These are phyloP conservation scores for Pulveroboletus ravenelii DNA, from an alignment of 768 basidiomycete genomes.

Conservation along the genomic window DNA sequence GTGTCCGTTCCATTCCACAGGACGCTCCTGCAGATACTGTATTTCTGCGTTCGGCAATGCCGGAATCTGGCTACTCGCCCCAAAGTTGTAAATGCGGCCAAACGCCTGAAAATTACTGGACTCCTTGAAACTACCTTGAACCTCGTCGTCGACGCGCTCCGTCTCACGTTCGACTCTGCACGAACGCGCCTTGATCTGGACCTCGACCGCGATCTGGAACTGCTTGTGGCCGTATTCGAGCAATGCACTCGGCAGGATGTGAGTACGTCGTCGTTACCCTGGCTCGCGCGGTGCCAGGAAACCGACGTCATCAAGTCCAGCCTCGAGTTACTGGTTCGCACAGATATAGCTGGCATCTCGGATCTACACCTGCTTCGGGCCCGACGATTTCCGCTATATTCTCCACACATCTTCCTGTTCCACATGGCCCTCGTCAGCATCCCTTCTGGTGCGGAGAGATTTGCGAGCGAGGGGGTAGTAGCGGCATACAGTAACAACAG, in stretches of 20 bases:
- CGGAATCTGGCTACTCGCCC: slow-evolving; percentile 45
- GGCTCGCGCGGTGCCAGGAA: slow-evolving; percentile 80
- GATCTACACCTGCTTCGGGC: slow-evolving; percentile 59
- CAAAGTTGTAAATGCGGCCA: slow-evolving; percentile 53
- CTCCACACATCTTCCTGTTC: slow-evolving; percentile 76
- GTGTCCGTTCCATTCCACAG: slow-evolving; percentile 71
- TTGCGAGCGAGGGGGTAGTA: slow-evolving; percentile 79
- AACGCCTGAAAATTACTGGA: slow-evolving; percentile 53
- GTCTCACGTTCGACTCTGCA: slow-evolving; percentile 62
- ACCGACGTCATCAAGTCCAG: slow-evolving; percentile 72
- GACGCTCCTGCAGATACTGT: slow-evolving; percentile 72
- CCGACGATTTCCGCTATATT: slow-evolving; percentile 64
- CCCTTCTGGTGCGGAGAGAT: slow-evolving; percentile 73
- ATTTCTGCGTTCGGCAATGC: slow-evolving; percentile 67
- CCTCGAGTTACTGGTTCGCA: slow-evolving; percentile 64
- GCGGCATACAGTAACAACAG: slow-evolving; percentile 80
- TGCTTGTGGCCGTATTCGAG: slow-evolving; percentile 78
- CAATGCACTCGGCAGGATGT: slow-evolving; percentile 70
- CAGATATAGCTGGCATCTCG: slow-evolving; percentile 66
- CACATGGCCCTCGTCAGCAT: slow-evolving; percentile 81
- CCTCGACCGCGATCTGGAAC: slow-evolving; percentile 75
- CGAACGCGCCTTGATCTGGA: slow-evolving; percentile 53
- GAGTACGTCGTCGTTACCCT: slow-evolving; percentile 61
- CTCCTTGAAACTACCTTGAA: slow-evolving; percentile 59
- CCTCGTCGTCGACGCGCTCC: slow-evolving; percentile 64